Evolutionary conservation across 2,329 filamentous ascomycete genomes (phyloP).

Genomic region (Penicillium vulpinum): DNA sequence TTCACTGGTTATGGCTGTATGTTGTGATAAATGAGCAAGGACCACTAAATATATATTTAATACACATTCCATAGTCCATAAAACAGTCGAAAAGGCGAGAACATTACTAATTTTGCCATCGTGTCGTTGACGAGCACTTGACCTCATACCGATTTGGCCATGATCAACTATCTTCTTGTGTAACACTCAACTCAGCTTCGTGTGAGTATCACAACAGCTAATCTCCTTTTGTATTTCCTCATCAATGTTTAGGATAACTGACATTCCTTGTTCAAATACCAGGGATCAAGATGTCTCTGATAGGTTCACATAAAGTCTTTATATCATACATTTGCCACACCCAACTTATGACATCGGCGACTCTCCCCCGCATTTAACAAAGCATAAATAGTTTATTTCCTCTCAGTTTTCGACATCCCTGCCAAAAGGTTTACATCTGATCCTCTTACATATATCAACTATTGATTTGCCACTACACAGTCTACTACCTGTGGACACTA

Average conservation of each 20-base stretch:
- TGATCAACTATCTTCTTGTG: neutral
- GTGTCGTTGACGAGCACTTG: neutral
- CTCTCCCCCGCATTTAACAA: constrained; percentile 15
- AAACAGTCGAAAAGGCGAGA: neutral
- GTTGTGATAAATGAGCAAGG: neutral
- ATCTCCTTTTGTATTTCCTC: neutral
- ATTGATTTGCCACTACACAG: neutral
- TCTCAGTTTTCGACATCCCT: neutral
- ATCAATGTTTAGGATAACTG: neutral
- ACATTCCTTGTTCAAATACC: neutral
- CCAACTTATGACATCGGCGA: constrained; percentile 4
- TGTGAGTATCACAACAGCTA: neutral
- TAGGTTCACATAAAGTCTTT: constrained; percentile 13
- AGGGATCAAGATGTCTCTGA: neutral
- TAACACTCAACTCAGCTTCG: neutral
- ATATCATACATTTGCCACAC: constrained; percentile 22
- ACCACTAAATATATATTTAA: neutral
- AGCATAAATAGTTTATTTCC: neutral
- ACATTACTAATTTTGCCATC: neutral
- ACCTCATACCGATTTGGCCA: neutral
- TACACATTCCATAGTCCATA: neutral
- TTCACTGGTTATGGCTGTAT: constrained; percentile 8
- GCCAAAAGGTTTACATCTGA: too few species aligned
- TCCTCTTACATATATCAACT: neutral
- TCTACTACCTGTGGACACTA: too few species aligned